Percentiles rank a stretch among this genome's conserved stretches.
phyloP scores from a whole-genome alignment of 2,329 filamentous ascomycete species.

The Tolypocladium sp. region DNA sequence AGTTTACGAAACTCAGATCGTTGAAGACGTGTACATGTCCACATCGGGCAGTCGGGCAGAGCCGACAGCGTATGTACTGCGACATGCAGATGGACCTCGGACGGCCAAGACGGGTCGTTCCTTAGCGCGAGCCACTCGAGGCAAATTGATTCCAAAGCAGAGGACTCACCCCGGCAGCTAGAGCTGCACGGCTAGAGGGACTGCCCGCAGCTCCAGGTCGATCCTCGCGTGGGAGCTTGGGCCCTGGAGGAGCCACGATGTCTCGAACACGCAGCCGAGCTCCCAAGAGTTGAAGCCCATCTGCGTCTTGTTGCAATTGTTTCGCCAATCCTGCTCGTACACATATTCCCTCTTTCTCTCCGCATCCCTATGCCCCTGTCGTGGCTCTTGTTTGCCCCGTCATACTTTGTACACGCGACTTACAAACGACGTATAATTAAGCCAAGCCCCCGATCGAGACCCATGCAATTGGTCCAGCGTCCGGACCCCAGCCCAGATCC shows the following conservation, averaged over 20 bases:
- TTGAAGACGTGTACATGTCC: not conserved
- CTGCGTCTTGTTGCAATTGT: not conserved
- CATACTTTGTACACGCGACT: not conserved
- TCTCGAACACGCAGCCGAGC: not conserved
- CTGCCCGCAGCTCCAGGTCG: not conserved
- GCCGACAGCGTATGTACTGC: not conserved
- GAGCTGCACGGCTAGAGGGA: not conserved
- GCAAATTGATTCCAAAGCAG: not conserved
- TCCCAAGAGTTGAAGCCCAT: not conserved
- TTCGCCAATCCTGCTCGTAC: no score
- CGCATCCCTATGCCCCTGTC: not conserved
- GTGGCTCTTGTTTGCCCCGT: not conserved
- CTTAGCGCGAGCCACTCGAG: not conserved
- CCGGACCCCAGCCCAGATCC: not conserved
- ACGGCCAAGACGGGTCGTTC: not conserved
- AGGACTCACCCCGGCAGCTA: not conserved
- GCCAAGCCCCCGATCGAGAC: not conserved
- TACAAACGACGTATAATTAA: not conserved
- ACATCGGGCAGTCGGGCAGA: not conserved
- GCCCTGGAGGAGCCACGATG: not conserved
- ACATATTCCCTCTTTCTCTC: not conserved
- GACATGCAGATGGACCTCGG: not conserved
- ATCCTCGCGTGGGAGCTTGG: not conserved
- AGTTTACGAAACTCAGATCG: not conserved
- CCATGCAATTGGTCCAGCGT: not conserved